Percentiles rank a stretch among this genome's conserved stretches.
Conservation (phyloP, 805 yeast species). For the Wickerhamiella qilinensis region DNA sequence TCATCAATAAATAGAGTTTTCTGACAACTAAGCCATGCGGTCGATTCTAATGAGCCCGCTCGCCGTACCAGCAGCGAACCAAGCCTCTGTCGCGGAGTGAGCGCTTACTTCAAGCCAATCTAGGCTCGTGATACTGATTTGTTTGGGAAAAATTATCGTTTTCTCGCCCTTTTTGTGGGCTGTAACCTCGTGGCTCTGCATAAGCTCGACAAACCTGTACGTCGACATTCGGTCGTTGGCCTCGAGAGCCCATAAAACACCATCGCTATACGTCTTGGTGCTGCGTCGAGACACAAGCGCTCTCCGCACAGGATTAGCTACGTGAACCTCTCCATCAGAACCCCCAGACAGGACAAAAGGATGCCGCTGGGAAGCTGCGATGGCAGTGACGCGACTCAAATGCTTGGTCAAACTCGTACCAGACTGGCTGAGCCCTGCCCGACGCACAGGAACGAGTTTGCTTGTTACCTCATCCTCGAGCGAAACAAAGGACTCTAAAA, state of each 20-base stretch:
- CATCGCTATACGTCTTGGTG: slow-evolving; percentile 13
- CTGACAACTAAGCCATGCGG: too few relatives aligned
- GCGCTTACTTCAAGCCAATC: slow-evolving; percentile 50
- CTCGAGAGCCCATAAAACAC: slow-evolving; percentile 23
- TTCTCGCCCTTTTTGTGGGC: slow-evolving; percentile 13
- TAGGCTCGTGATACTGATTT: slow-evolving; percentile 31
- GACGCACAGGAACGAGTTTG: slow-evolving; percentile 25
- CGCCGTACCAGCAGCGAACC: slow-evolving; percentile 37
- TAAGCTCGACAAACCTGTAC: slow-evolving; percentile 28
- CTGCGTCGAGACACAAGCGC: slow-evolving; percentile 15
- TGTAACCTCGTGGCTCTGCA: slow-evolving; percentile 22
- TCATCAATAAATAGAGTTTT: too few relatives aligned
- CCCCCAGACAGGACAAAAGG: slow-evolving; percentile 34
- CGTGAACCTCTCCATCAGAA: slow-evolving; percentile 31
- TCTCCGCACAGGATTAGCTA: slow-evolving; percentile 26
- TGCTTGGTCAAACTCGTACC: slow-evolving; percentile 25
- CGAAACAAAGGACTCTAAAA: slow-evolving; percentile 22
- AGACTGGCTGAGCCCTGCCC: slow-evolving; percentile 16
- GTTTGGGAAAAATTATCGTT: slow-evolving; percentile 29
- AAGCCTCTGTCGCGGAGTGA: slow-evolving; percentile 26
- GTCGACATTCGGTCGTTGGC: slow-evolving; percentile 24
- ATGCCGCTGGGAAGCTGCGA: slow-evolving; percentile 29
- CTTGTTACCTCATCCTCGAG: slow-evolving; percentile 28
- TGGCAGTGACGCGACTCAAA: slow-evolving; percentile 26
- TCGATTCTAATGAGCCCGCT: slow-evolving; percentile 34